Evolutionary conservation across 257 asterid genomes (phyloP), one percentile per base, ranked within the genome.

Genomic region (Salvia hispanica): DNA sequence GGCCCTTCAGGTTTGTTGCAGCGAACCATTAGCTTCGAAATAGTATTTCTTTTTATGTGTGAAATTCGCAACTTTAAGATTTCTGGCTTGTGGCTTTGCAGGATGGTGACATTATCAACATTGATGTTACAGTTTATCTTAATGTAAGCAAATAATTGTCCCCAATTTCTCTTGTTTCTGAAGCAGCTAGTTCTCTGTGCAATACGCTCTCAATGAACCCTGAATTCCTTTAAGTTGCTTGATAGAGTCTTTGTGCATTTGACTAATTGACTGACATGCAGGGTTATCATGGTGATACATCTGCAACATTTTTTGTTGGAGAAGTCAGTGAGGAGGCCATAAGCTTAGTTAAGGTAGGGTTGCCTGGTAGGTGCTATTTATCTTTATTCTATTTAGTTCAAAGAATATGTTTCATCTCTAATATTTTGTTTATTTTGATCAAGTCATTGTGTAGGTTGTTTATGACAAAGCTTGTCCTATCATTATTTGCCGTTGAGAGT

Each of bases 241-340:
- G 58, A 45, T 74, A 67, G 42, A 58, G 18, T 10, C 64, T 70
- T 61, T 28, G 44, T 56, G 47, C 70, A 56, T 60, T 54, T 64
- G 60, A 45, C 64, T 46, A 14, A 52, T 40, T 43, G 72, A 62
- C 65, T 71, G 58, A 64, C 57, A 40, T 70, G 50, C 84, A 94
- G 99, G 99, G 96, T 74, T 91, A 91, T 83, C 99, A 94, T 76
- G 99, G 96, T 71, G 99, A 91, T 82, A 94, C 96, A 31, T 94
- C 97, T 71, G 97, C 91, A 10, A 88, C 95, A 61, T 94, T 82
- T 78, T 90, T 85, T 72, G 96, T 86, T 62, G 99, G 97, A 71
- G 89, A 82, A 33, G 96, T 88, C 61, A 80, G 82, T 31, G 95
- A 90, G 67, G 87, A 84, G 74, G 97, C 97, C 63, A 81, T 53